Base-by-base conservation (phyloP, 176 grass and related monocot genomes). In the Lolium perenne region DNA sequence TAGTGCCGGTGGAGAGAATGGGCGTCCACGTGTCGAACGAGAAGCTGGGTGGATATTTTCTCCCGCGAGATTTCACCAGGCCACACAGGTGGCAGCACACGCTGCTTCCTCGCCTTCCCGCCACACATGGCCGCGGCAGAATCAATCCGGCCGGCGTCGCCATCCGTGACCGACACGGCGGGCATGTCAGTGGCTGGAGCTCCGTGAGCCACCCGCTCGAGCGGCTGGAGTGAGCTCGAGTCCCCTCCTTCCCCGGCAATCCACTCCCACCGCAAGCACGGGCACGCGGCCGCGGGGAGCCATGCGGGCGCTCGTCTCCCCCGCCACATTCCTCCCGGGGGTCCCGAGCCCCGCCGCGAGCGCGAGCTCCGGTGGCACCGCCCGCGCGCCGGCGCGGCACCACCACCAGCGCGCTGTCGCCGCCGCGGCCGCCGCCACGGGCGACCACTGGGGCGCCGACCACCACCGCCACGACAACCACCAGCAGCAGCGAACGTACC, bases 361-460 rank as follows among this genome's bases (percentile, higher is more conserved):
- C n/a, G n/a, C n/a, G n/a, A n/a, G n/a, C 49, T 48, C 38, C 81
- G 47, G 45, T 40, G 38, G 38, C 67, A 57, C 16, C 20, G 61
- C 12, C 51, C 81, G 21, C 3, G 51, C 9, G 26, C 13, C 87
- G 77, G 71, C 84, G 83, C 68, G 79, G 70, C 84, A 3, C 38
- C 38, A 5, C 3, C 38, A 40, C 38, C 38, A 40, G 3, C 38
- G 38, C 38, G 38, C 38, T 40, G n/a, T n/a, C 58, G 23, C 50
- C 49, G 84, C 73, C 7, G 69, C 14, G 23, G 80, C 89, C 0
- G 89, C 86, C 7, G 89, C 89, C 80, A 83, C 84, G 2, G 89
- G 84, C 0, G 89, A 75, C 84, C 80, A 91, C 74, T 91, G 80
- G 89, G 60, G 67, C 58, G 74, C 89, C 38, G 62, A 87, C 79